Conservation (phyloP, 2,329 filamentous ascomycete genomes). For the Diaporthe citriasiana region DNA sequence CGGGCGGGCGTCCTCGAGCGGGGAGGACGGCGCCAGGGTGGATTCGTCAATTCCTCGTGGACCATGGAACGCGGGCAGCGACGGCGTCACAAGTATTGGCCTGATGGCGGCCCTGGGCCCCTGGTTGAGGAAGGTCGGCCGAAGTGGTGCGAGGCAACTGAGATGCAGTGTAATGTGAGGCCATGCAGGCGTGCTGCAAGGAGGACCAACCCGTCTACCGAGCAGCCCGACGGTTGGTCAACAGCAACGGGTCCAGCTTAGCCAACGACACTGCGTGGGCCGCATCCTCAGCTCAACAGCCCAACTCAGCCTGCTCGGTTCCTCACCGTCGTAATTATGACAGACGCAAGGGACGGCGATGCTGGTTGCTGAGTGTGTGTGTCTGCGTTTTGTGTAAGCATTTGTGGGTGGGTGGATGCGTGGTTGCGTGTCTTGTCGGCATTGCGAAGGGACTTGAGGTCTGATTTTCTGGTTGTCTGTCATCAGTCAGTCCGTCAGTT, state of each 20-base stretch:
- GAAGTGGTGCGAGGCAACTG: slow-evolving; percentile 24
- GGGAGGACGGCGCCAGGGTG: neutral
- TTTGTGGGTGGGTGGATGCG: too few species aligned
- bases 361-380: neutral
- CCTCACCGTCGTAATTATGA: neutral
- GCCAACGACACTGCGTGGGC: neutral
- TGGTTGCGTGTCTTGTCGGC: neutral
- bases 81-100: neutral
- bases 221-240: slow-evolving; percentile 7
- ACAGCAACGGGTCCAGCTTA: slow-evolving; percentile 1
- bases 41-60: neutral
- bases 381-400: neutral
- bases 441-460: neutral
- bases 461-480: neutral
- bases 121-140: slow-evolving; percentile 27
- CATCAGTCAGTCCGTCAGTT: neutral
- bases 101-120: neutral
- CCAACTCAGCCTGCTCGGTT: too few species aligned
- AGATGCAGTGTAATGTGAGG: slow-evolving; percentile 27
- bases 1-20: slow-evolving; percentile 9
- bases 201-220: slow-evolving; percentile 1
- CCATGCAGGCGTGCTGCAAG: slow-evolving; percentile 3
- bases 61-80: neutral
- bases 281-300: slow-evolving; percentile 9
- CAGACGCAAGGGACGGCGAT: slow-evolving; percentile 18